phyloP scores from a whole-genome alignment of 495 filamentous ascomycete genomes.

The Aspergillus egyptiacus region DNA sequence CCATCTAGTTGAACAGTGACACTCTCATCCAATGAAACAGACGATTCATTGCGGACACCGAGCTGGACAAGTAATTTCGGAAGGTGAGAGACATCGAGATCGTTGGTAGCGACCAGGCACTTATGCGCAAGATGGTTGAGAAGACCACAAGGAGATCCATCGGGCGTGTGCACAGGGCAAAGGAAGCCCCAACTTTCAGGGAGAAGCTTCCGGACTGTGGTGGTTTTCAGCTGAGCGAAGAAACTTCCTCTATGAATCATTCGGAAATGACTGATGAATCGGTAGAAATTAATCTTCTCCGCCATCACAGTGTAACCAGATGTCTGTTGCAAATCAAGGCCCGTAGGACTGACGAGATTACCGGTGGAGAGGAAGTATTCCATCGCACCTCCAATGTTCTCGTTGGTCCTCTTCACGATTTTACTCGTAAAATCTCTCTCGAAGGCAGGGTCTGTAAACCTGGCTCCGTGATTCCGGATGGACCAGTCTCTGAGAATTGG shows the following conservation, averaged over 20 bases:
- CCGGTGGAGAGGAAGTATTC: constrained; percentile 97
- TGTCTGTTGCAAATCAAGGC: constrained; percentile 87
- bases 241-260: constrained; percentile 99
- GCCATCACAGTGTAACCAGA: constrained; percentile 95
- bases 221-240: constrained; percentile 96
- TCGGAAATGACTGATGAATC: constrained; percentile 98
- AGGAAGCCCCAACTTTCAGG: constrained; percentile 98
- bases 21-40: constrained; percentile 69
- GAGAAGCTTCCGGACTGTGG: constrained; percentile 87
- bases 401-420: constrained; percentile 73
- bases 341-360: constrained; percentile 83
- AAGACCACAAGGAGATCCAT: constrained; percentile 89
- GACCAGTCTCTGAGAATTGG: constrained; percentile 62
- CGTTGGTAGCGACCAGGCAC: constrained; percentile 75
- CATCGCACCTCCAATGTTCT: constrained; percentile 76
- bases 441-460: constrained; percentile 67
- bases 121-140: constrained; percentile 95
- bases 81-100: constrained; percentile 64
- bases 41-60: constrained; percentile 65
- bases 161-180: constrained; percentile 95
- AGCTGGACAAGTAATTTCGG: constrained; percentile 67
- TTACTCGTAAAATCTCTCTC: constrained; percentile 68
- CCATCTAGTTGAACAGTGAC: constrained; percentile 88
- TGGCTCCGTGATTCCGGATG: constrained; percentile 53
- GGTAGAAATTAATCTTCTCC: constrained; percentile 98